Percentiles rank a stretch among this genome's conserved stretches.
phyloP scores from a whole-genome alignment of 2,329 filamentous ascomycete species.

The Fusarium sp. region DNA sequence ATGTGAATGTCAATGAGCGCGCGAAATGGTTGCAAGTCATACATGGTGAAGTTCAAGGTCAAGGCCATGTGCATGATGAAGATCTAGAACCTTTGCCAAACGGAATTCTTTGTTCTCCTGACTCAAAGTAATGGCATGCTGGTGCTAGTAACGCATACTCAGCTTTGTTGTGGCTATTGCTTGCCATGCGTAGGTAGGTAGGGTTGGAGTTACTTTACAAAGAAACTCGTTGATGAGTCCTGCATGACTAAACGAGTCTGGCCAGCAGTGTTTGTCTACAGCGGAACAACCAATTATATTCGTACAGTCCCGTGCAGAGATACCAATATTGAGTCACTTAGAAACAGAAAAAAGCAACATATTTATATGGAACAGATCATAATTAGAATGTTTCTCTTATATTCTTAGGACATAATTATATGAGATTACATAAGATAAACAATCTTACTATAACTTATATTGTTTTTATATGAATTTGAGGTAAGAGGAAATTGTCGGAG shows the following conservation, averaged over 20 bases:
- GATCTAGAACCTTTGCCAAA: background rate
- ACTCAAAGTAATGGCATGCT: too few relatives aligned
- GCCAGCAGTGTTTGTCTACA: background rate
- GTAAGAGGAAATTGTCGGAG: too few relatives aligned
- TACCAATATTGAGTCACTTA: too few relatives aligned
- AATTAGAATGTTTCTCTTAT: too few relatives aligned
- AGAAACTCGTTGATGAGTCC: slow-evolving; percentile 13
- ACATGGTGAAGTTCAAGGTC: background rate
- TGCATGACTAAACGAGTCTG: background rate
- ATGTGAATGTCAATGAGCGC: background rate
- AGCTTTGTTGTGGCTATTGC: slow-evolving; percentile 7
- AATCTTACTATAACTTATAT: too few relatives aligned
- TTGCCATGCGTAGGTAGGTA: background rate
- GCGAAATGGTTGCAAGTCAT: background rate
- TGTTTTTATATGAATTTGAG: too few relatives aligned
- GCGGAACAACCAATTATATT: background rate
- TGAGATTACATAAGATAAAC: too few relatives aligned
- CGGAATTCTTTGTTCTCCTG: background rate
- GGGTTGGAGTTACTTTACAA: slow-evolving; percentile 23
- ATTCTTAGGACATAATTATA: too few relatives aligned
- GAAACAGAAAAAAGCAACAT: too few relatives aligned
- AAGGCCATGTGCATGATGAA: background rate
- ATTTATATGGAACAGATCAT: too few relatives aligned
- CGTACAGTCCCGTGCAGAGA: too few relatives aligned
- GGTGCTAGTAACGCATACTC: background rate